Evolutionary conservation across 768 basidiomycete genomes (phyloP).

Genomic region (Pleurotus pulmonarius): DNA sequence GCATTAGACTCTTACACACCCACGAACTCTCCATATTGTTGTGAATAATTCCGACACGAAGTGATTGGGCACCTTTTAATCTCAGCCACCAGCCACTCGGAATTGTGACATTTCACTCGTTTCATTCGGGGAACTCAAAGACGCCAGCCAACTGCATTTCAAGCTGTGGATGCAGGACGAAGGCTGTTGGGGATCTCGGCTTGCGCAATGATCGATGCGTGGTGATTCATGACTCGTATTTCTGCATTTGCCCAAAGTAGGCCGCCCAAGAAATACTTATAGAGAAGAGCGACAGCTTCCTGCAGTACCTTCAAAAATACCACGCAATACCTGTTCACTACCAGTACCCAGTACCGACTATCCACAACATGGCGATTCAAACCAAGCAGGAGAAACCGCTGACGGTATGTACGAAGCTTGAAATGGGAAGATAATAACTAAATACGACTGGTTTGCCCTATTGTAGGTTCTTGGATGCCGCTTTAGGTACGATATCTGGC

Average conservation of each 20-base stretch:
- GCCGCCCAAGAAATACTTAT: background rate
- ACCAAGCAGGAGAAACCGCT: background rate
- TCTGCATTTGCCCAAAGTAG: background rate
- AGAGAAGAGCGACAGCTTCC: too few species aligned
- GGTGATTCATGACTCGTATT: background rate
- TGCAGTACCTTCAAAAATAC: too few species aligned
- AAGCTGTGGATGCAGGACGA: background rate
- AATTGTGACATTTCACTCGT: too few species aligned
- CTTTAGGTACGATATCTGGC: slow-evolving; percentile 1
- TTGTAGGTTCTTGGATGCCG: slow-evolving; percentile 3
- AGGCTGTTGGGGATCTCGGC: background rate
- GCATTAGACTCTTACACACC: too few species aligned
- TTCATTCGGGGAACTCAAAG: too few species aligned
- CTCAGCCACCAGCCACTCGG: too few species aligned
- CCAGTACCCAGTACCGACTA: too few species aligned
- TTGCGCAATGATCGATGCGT: background rate
- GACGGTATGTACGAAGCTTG: background rate
- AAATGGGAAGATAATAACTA: background rate
- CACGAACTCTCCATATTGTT: too few species aligned
- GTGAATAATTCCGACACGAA: too few species aligned
- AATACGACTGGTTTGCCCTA: background rate
- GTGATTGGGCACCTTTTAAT: too few species aligned
- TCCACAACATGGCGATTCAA: background rate
- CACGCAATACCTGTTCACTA: too few species aligned
- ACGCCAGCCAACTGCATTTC: background rate